Base-by-base conservation (phyloP, 2,329 filamentous ascomycete species). In the Sphaerulina populicola region DNA sequence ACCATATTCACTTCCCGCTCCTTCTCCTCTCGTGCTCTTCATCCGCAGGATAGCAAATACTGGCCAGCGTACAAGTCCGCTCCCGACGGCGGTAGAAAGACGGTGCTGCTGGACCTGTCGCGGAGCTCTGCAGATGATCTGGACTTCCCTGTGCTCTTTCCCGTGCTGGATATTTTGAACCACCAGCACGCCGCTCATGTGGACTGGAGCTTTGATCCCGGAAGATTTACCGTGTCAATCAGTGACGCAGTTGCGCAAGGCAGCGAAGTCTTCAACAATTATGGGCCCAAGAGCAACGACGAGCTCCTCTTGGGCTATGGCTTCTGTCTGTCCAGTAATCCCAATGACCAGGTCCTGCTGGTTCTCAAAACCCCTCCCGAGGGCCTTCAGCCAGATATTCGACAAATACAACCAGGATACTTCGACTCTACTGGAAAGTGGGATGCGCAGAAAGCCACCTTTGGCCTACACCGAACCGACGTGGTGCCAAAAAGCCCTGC, bases 261-360 rank as follows among this genome's bases (percentile, higher is more conserved):
- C 2, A 64, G 67, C 3, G 70, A 77, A 54, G 62, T 78, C 2
- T 74, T 68, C 64, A 78, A 78, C 60, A 78, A 78, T 57, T 78
- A 78, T 49, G 75, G 71, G 0, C 71, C 74, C 1, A 77, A 77
- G 56, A 66, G 70, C 5, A 78, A 78, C 45, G 74, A 75, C 54
- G 74, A 78, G 57, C 63, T 78, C 2, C 63, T 78, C 2, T 69
- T 76, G 41, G 75, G 75, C 3, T 78, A 78, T 51, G 76, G 76
- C 3, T 78, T 78, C 62, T 73, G 71, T 52, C 66, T 76, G 11
- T 60, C 62, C 5, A 56, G 71, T 38, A 77, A 77, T 36, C 72
- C 72, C 0, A 67, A 71, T 37, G 75, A 77, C 56, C 67, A 69
- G 43, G 69, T 74, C 7, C 62, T 71, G 7, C 58, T 76, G 39